phyloP scores from a whole-genome alignment of 108 stramenopile species.

The Cyclotella sp. region DNA sequence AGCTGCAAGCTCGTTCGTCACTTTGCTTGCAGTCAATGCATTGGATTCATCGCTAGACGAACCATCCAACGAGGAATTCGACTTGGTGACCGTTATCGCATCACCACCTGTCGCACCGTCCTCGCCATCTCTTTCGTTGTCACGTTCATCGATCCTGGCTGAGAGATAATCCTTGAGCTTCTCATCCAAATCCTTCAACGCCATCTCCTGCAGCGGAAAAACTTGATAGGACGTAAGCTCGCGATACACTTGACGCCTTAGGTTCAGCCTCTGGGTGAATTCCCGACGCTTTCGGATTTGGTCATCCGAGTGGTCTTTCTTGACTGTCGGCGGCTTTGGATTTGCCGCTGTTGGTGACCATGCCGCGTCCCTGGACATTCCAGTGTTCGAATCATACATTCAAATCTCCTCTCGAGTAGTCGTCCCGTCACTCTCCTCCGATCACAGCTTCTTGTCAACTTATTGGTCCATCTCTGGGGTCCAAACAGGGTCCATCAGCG shows the following conservation, averaged over 20 bases:
- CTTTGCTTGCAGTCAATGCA: background rate
- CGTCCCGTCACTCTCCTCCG: too few species aligned
- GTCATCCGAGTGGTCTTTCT: background rate
- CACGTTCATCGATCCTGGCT: background rate
- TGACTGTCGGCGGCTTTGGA: background rate
- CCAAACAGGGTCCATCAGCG: too few species aligned
- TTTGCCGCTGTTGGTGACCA: background rate
- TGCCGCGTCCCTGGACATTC: background rate
- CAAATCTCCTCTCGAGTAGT: too few species aligned
- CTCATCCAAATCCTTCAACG: constrained; percentile 36
- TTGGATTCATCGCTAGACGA: constrained; percentile 2
- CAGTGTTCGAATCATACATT: too few species aligned
- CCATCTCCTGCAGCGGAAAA: constrained; percentile 44
- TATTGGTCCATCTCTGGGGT: too few species aligned
- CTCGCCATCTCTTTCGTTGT: background rate
- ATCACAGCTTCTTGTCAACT: too few species aligned
- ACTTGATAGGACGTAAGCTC: constrained; percentile 26
- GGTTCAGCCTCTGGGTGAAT: constrained; percentile 23
- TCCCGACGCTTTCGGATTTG: constrained; percentile 30
- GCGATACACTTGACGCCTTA: constrained; percentile 28
- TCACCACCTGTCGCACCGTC: too few species aligned
- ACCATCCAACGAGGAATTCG: too few species aligned
- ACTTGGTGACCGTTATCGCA: too few species aligned
- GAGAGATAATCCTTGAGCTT: constrained; percentile 17
- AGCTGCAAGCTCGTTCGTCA: background rate